phyloP scores from a whole-genome alignment of 2,329 filamentous ascomycete genomes.

The Cladophialophora bantiana region DNA sequence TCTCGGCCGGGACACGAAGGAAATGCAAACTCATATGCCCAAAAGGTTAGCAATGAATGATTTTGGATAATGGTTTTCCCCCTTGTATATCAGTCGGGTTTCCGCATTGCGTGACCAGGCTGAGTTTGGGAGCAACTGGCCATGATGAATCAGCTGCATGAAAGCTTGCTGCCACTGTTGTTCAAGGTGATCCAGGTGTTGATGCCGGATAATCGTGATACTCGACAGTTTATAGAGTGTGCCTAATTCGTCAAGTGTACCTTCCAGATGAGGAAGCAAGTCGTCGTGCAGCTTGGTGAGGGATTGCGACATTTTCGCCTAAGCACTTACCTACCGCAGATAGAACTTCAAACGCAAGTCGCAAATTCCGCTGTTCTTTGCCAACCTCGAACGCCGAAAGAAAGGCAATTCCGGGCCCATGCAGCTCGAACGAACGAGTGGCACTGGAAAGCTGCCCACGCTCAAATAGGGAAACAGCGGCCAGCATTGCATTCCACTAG shows the following conservation, averaged over 20 bases:
- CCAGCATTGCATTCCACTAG: not conserved
- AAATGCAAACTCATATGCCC: not conserved
- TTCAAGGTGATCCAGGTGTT: not conserved
- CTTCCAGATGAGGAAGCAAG: constrained; percentile 5
- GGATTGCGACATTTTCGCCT: not conserved
- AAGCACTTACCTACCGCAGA: not conserved
- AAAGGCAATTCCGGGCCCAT: not conserved
- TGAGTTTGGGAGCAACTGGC: not conserved
- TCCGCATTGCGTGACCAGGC: not conserved
- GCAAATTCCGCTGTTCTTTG: not conserved
- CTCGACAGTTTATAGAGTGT: not conserved
- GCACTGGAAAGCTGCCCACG: not conserved
- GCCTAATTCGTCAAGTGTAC: not conserved
- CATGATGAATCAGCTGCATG: not conserved
- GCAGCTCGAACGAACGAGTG: not conserved
- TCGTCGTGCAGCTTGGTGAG: constrained; percentile 3
- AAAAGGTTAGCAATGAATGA: not conserved
- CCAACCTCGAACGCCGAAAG: not conserved
- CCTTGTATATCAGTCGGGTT: not conserved
- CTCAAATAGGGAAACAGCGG: constrained; percentile 8
- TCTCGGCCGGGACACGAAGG: not conserved
- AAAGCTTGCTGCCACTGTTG: not conserved
- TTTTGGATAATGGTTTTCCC: not conserved
- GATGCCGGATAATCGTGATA: not conserved
- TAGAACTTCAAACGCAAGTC: not conserved